Base-by-base conservation (phyloP, 78 protist species). In the Cyanophora paradoxa region DNA sequence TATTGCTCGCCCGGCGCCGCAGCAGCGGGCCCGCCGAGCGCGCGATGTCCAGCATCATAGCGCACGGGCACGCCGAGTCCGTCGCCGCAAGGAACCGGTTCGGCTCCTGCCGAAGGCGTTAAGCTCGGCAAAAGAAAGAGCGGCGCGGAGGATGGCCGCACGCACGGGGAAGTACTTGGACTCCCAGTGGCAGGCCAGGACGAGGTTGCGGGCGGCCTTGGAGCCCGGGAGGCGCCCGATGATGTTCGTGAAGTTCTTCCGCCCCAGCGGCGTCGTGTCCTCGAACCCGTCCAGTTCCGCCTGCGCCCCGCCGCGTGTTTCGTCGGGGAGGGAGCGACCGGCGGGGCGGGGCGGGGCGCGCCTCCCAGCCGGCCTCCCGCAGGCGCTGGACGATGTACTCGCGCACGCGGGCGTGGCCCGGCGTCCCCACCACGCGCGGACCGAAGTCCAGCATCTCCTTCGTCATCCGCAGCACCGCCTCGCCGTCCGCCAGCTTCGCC, bases 141-240 rank as follows among this genome's bases (percentile, higher is more conserved):
- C 56, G 56, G 28, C 56, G 56, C 16, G 56, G 16, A 48, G 16
- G 13, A 48, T 48, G 56, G 56, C 28, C 13, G 16, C 28, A 48
- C 28, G 16, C 13, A 48, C 13, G 56, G 56, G 36, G 69, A 73
- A 72, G 26, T 62, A 22, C 62, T 80, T 72, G 4, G 70, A 39
- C 63, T 80, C 84, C 64, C 62, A 72, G 71, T 80, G 84, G 17
- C 79, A 78, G 33, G 80, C 84, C 7, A 80, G 36, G 30, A 72
- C 64, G 7, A 80, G 61, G 33, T 68, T 41, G n/a, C 68, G 62
- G 33, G 69, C 17, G 24, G 61, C 64, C 10, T 16, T 19, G 13
- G 78, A 52, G 54, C 59, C 33, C n/a, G n/a, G n/a, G n/a, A 39
- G 57, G 0, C 69, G 57, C 54, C 48, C 61, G 10, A 73, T 36